Evolutionary conservation across 352 stramenopile genomes (phyloP).

Genomic region (Globisporangium nunn): DNA sequence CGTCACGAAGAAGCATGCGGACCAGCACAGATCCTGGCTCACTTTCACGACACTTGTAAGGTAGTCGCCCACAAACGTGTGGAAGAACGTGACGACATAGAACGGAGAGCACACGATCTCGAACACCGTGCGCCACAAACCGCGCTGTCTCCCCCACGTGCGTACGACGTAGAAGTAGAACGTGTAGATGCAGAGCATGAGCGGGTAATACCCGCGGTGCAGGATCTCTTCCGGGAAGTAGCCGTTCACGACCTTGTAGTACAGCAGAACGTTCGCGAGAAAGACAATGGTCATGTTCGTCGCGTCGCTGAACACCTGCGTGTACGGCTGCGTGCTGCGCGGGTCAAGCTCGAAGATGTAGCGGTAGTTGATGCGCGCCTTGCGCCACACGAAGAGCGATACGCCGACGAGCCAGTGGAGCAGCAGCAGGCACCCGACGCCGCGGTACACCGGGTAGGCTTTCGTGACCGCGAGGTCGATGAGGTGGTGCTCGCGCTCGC

Average conservation of each 20-base stretch:
- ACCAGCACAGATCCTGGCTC: conserved; percentile 89
- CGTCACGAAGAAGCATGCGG: conserved; percentile 92
- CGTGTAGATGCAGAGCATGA: conserved; percentile 90
- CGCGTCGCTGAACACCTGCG: conserved; percentile 92
- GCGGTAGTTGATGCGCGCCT: conserved; percentile 89
- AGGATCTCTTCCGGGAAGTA: conserved; percentile 80
- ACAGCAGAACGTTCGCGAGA: conserved; percentile 91
- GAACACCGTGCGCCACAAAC: conserved; percentile 82
- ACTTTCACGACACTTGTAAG: conserved; percentile 82
- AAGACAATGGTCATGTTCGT: conserved; percentile 96
- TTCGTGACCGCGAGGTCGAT: conserved; percentile 71
- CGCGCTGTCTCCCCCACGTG: conserved; percentile 66
- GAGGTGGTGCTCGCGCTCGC: conserved; percentile 55
- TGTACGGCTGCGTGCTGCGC: conserved; percentile 69
- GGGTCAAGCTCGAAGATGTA: conserved; percentile 95
- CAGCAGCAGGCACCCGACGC: conserved; percentile 91
- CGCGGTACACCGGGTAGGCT: conserved; percentile 93
- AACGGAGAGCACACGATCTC: conserved; percentile 89
- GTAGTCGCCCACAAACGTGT: conserved; percentile 88
- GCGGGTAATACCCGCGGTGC: conserved; percentile 88
- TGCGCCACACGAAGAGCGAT: conserved; percentile 88
- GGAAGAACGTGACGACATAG: conserved; percentile 92
- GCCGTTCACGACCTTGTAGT: conserved; percentile 94
- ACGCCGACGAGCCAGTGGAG: conserved; percentile 95
- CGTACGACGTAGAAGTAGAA: conserved; percentile 92